Base-by-base conservation (phyloP, 164 flowering plant species). In the Vitis amurensis region DNA sequence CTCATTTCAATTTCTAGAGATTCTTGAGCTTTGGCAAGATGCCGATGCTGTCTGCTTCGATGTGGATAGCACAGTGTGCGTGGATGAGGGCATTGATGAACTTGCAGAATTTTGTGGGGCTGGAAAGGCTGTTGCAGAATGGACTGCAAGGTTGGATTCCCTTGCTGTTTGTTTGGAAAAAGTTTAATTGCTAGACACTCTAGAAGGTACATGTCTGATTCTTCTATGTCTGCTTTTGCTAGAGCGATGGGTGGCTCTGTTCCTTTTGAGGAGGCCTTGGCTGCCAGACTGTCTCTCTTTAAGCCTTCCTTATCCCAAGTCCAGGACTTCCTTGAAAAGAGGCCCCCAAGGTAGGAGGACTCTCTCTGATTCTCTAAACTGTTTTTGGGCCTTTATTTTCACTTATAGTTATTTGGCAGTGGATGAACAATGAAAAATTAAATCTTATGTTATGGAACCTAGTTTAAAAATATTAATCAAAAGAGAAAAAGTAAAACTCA, bases 31-130 rank as follows among this genome's bases (percentile, higher is more conserved):
- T 8, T 91, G 96, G 98, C 81, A 77, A 74, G 85, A 67, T 57
- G 93, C 84, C 0, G 80, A 87, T 78, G 97, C 98, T 3, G 97
- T 93, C 55, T 96, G 99, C 86, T 96, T 96, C 71, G 99, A 96
- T 77, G 98, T 96, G 67, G 99, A 96, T 82, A 96, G 99, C 80
- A 96, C 99, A 1, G 99, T 96, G 16, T 93, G 97, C 74, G 6
- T 91, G 68, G 99, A 96, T 74, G 98, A 96, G 73, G 99, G 99
- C 17, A 96, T 96, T 73, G 99, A 96, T 79, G 98, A 96, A 73
- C 87, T 96, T 77, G 99, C 99, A 3, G 97, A 93, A 49, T 96
- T 89, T 72, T 96, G 99, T 86, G 98, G 98, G 75, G 98, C 98
- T 69, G 99, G 99, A 71, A 86, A 89, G 75, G 99, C 95, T 66